These are phyloP conservation scores for Backusella circina DNA, from an alignment of 192 early-diverging fungal genomes.

Conservation along the genomic window DNA sequence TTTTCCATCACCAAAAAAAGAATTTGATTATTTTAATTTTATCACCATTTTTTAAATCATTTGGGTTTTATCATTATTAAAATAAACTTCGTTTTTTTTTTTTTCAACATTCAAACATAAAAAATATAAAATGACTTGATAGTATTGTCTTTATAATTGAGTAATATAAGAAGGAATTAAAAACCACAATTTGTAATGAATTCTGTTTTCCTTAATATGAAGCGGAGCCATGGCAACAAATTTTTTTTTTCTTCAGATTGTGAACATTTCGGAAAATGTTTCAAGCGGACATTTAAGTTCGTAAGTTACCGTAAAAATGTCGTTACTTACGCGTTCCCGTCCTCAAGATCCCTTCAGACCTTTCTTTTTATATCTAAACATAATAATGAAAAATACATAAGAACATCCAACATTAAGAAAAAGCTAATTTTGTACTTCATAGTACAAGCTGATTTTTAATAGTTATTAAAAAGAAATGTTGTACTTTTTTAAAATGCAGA, in stretches of 20 bases:
- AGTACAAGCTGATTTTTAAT: not conserved
- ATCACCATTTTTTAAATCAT: not conserved
- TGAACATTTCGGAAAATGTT: slow-evolving; percentile 18
- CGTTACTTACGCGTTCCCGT: slow-evolving; percentile 36
- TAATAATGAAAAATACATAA: not conserved
- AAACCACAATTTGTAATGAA: not conserved
- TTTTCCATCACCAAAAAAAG: not conserved
- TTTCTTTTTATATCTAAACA: not conserved
- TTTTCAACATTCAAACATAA: not conserved
- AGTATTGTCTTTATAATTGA: too few relatives aligned
- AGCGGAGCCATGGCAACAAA: not conserved
- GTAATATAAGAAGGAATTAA: not conserved
- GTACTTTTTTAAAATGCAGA: not conserved
- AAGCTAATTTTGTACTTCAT: not conserved
- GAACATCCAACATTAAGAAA: too few relatives aligned
- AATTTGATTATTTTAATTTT: not conserved
- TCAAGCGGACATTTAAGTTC: slow-evolving; percentile 21
- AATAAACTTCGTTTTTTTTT: not conserved
- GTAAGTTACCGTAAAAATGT: slow-evolving; percentile 14
- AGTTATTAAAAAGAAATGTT: not conserved
- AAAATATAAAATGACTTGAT: not conserved
- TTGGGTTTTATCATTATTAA: not conserved
- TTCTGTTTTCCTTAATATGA: not conserved
- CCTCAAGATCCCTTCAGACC: slow-evolving; percentile 24
- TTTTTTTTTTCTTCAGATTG: slow-evolving; percentile 7